Percentiles rank a stretch among this genome's conserved stretches.
phyloP scores from a whole-genome alignment of 441 rosid species.

The Bocquillonia castaneifolia region DNA sequence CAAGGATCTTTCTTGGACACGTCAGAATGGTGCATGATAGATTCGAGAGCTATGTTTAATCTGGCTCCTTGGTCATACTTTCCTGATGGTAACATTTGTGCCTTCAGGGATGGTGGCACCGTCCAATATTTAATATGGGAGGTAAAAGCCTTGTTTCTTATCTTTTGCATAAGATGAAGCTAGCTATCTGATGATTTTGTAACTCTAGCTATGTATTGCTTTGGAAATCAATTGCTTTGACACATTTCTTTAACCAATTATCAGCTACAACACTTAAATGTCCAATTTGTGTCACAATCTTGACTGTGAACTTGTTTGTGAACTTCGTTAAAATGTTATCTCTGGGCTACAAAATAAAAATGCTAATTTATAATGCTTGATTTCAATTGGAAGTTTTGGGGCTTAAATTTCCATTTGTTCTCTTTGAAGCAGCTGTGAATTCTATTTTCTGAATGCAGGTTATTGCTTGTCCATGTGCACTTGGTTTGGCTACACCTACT shows the following conservation, averaged over 20 bases:
- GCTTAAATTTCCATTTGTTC: neutral
- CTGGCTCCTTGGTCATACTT: neutral
- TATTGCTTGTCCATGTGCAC: conserved; percentile 98
- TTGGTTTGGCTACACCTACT: conserved; percentile 96
- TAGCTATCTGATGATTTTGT: neutral
- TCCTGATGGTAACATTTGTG: neutral
- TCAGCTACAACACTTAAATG: neutral
- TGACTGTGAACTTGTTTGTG: too few species aligned
- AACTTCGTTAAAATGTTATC: too few species aligned
- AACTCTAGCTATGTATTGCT: neutral
- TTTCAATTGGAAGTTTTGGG: neutral
- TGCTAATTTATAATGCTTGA: neutral
- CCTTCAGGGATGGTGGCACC: neutral
- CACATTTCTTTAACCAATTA: neutral
- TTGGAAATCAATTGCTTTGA: neutral
- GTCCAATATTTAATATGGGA: neutral
- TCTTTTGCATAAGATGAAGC: neutral
- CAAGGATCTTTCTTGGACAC: neutral
- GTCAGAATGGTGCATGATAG: neutral
- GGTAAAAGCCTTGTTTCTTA: neutral
- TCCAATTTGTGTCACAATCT: neutral
- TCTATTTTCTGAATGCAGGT: conserved; percentile 49
- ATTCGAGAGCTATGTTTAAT: neutral
- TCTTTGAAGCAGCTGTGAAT: conserved; percentile 15
- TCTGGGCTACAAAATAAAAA: neutral